Evolutionary conservation across 2,329 filamentous ascomycete species (phyloP).

Genomic region (Verticillium nubilum): DNA sequence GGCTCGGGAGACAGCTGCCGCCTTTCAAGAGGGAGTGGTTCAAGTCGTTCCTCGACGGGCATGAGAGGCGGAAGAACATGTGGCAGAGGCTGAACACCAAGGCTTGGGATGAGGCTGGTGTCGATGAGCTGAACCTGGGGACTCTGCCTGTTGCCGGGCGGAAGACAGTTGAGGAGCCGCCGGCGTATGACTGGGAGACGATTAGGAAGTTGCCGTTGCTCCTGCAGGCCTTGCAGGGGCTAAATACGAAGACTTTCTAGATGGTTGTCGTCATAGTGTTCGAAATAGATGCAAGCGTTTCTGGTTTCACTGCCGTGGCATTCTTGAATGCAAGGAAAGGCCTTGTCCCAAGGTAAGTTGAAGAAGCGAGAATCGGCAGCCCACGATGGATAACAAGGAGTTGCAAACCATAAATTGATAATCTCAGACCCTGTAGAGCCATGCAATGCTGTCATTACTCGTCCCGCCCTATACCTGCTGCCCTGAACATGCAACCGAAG

Average conservation of each 20-base stretch:
- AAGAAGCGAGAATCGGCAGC: no score
- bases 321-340: no score
- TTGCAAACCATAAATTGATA: neutral
- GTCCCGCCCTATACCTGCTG: neutral
- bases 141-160: neutral
- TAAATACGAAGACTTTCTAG: conserved; percentile 1
- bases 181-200: conserved; percentile 3
- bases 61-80: conserved; percentile 51
- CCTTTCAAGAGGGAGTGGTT: conserved; percentile 40
- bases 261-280: neutral
- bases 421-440: neutral
- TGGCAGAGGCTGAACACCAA: conserved; percentile 45
- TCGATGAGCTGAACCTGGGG: neutral
- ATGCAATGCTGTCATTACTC: neutral
- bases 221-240: conserved; percentile 1
- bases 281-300: neutral
- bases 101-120: conserved; percentile 1
- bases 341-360: no score
- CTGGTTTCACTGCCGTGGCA: no score
- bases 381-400: no score
- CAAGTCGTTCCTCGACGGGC: conserved; percentile 45
- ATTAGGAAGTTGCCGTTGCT: neutral
- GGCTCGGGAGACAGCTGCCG: conserved; percentile 38
- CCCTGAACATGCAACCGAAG: no score
- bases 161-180: neutral